phyloP scores from a whole-genome alignment of 345 rosid species.

The Viola odorata region DNA sequence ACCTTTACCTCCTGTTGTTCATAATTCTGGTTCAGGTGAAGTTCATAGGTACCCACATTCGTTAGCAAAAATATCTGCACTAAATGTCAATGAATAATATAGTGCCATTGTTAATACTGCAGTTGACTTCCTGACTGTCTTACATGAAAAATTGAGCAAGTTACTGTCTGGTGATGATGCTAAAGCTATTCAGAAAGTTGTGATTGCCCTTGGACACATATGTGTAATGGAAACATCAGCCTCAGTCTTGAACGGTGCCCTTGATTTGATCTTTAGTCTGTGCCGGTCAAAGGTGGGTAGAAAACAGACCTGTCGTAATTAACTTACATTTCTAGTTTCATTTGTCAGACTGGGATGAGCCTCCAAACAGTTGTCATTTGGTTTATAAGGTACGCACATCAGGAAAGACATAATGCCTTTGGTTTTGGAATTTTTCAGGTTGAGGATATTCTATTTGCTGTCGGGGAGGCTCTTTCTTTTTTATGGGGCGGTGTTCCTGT shows the following conservation, averaged over 20 bases:
- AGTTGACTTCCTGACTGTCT: conserved; percentile 49
- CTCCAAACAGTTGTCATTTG: neutral
- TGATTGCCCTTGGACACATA: conserved; percentile 77
- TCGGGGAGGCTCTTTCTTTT: conserved; percentile 91
- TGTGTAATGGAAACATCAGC: conserved; percentile 68
- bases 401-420: conserved; percentile 10
- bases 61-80: conserved; percentile 4
- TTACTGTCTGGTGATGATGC: conserved; percentile 75
- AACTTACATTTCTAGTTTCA: neutral
- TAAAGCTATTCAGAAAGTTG: conserved; percentile 75
- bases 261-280: conserved; percentile 75
- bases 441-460: conserved; percentile 92
- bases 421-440: conserved; percentile 49
- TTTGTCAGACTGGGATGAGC: neutral
- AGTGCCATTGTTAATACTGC: conserved; percentile 30
- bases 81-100: conserved; percentile 15
- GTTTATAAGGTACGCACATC: neutral
- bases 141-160: conserved; percentile 72
- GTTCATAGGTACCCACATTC: conserved; percentile 10
- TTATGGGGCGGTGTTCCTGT: conserved; percentile 93
- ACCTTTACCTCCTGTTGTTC: conserved; percentile 52
- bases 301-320: neutral
- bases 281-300: conserved; percentile 79
- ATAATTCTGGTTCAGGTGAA: conserved; percentile 60
- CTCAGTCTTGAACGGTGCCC: conserved; percentile 53